Percentiles rank a stretch among this genome's conserved stretches.
phyloP scores from a whole-genome alignment of 129 eudicot species.

The Pseudognaphalium luteoalbum region DNA sequence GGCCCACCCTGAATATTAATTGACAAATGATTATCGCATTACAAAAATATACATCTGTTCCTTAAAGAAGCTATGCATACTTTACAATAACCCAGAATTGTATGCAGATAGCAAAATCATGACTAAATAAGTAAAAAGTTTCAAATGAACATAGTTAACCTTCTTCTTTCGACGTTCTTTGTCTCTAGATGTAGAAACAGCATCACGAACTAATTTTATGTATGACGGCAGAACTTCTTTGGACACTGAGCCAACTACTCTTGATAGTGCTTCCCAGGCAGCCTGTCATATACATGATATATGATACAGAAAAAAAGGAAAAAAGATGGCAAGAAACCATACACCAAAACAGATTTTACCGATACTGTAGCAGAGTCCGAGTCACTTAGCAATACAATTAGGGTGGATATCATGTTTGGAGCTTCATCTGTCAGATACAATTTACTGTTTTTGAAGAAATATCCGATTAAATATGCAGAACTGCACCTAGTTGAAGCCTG shows the following conservation, averaged over 20 bases:
- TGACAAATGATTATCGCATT: constrained; percentile 12
- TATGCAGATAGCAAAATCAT: background rate
- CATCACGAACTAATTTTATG: constrained; percentile 92
- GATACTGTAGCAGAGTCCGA: constrained; percentile 70
- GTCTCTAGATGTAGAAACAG: constrained; percentile 91
- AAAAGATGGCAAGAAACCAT: background rate
- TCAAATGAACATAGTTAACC: constrained; percentile 37
- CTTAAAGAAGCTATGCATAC: background rate
- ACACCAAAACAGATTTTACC: constrained; percentile 41
- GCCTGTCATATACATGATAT: constrained; percentile 42
- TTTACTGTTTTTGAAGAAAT: constrained; percentile 91
- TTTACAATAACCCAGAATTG: background rate
- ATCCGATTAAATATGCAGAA: constrained; percentile 81
- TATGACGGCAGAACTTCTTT: constrained; percentile 93
- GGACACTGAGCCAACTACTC: constrained; percentile 83
- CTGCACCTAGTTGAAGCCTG: constrained; percentile 84
- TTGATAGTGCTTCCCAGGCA: constrained; percentile 92
- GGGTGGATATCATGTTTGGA: constrained; percentile 83
- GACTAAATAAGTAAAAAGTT: background rate
- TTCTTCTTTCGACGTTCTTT: constrained; percentile 91
- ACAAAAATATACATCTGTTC: background rate
- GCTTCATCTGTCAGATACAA: constrained; percentile 93
- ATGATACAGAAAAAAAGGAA: background rate
- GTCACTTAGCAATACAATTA: constrained; percentile 85
- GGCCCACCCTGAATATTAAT: constrained; percentile 76